Percentiles rank a stretch among this genome's conserved stretches.
phyloP scores from a whole-genome alignment of 2,329 filamentous ascomycete genomes.

The Xylariaceae sp. region DNA sequence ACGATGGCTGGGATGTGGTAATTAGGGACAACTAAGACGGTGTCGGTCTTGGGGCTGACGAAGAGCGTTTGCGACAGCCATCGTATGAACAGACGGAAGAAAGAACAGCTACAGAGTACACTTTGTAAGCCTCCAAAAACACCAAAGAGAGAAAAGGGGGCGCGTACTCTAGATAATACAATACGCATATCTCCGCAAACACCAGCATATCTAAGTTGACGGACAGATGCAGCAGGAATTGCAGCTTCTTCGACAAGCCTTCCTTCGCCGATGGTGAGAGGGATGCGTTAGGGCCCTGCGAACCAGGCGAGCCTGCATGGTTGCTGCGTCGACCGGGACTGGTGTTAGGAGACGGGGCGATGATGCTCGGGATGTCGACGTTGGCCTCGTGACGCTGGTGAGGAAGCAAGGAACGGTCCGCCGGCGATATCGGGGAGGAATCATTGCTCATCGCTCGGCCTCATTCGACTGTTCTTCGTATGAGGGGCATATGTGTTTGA shows the following conservation, averaged over 20 bases:
- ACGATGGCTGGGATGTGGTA: slow-evolving; percentile 55
- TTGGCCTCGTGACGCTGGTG: slow-evolving; percentile 23
- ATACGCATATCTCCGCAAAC: slow-evolving; percentile 57
- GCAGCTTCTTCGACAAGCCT: slow-evolving; percentile 49
- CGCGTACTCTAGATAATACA: slow-evolving; percentile 69
- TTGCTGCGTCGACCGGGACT: background rate
- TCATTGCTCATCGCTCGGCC: slow-evolving; percentile 44
- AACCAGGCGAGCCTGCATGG: slow-evolving; percentile 14
- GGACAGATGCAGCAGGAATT: slow-evolving; percentile 57
- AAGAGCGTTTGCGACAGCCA: slow-evolving; percentile 57
- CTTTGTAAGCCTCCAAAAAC: slow-evolving; percentile 7
- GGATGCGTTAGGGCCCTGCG: slow-evolving; percentile 22
- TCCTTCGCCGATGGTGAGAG: slow-evolving; percentile 31
- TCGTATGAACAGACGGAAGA: slow-evolving; percentile 57
- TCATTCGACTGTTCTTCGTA: slow-evolving; percentile 33
- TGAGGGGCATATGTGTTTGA: slow-evolving; percentile 16
- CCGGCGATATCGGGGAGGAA: slow-evolving; percentile 40
- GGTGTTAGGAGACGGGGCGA: slow-evolving; percentile 11
- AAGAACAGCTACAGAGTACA: slow-evolving; percentile 50
- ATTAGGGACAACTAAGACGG: slow-evolving; percentile 51
- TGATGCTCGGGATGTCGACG: slow-evolving; percentile 8
- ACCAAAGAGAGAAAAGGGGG: background rate
- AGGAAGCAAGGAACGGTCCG: slow-evolving; percentile 29
- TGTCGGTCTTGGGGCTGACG: slow-evolving; percentile 56
- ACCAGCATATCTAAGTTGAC: slow-evolving; percentile 57